phyloP scores from a whole-genome alignment of 257 asterid genomes.

The Salvia rosmarinus region DNA sequence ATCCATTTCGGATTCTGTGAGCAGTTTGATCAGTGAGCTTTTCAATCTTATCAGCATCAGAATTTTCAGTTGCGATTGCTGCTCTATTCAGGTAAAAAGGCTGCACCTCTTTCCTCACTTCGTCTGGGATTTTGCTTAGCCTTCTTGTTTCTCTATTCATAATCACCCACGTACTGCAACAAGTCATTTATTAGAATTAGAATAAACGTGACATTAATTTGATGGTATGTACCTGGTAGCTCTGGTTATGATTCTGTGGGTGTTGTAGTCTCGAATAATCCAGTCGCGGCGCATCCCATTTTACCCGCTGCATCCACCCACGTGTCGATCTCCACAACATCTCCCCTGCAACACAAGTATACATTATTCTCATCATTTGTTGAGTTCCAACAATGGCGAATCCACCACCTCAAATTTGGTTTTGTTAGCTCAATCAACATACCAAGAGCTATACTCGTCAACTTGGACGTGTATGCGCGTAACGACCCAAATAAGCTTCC shows the following conservation, averaged over 20 bases:
- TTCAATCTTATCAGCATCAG: constrained; percentile 57
- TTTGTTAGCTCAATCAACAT: no score
- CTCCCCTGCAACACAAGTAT: constrained; percentile 62
- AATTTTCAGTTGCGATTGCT: constrained; percentile 52
- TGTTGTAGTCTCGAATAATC: constrained; percentile 69
- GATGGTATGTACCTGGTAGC: constrained; percentile 53
- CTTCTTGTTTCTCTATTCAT: constrained; percentile 93
- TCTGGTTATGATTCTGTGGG: constrained; percentile 66
- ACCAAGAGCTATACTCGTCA: constrained; percentile 81
- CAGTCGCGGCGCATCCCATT: constrained; percentile 92
- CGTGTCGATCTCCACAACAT: constrained; percentile 82
- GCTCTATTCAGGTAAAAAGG: constrained; percentile 66
- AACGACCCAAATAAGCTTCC: constrained; percentile 88
- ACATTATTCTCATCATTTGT: no score
- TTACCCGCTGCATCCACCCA: constrained; percentile 96
- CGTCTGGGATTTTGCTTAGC: constrained; percentile 74
- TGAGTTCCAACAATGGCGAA: no score
- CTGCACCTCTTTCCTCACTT: constrained; percentile 66
- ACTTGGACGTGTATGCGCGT: constrained; percentile 71
- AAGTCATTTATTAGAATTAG: no score
- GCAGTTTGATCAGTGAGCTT: constrained; percentile 70
- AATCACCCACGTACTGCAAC: constrained; percentile 76
- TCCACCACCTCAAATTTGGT: no score
- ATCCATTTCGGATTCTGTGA: constrained; percentile 53
- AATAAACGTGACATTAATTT: no score